These are phyloP conservation scores for Setaria viridis DNA, from an alignment of 202 grass and related monocot genomes.

Conservation along the genomic window DNA sequence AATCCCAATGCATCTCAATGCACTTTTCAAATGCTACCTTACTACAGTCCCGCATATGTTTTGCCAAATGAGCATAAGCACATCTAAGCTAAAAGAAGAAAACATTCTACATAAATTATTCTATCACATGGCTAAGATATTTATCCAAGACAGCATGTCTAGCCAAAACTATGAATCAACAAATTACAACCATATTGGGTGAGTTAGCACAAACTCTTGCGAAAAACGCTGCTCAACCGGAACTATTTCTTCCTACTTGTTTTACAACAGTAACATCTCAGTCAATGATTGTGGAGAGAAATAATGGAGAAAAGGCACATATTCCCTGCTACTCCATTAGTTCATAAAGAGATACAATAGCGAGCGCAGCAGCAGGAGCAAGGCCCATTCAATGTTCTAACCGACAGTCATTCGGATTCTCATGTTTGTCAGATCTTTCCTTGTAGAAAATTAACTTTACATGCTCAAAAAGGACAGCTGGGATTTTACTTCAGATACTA, in stretches of 20 bases:
- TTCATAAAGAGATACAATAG: slow-evolving; percentile 41
- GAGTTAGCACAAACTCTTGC: slow-evolving; percentile 44
- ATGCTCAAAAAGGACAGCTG: slow-evolving; percentile 52
- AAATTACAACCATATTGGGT: slow-evolving; percentile 49
- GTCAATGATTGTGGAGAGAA: slow-evolving; percentile 31
- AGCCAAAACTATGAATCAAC: slow-evolving; percentile 49
- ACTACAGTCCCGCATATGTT: not conserved
- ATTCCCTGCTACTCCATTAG: slow-evolving; percentile 48
- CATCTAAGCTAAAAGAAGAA: not conserved
- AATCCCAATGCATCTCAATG: not conserved
- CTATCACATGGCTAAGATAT: slow-evolving; percentile 32
- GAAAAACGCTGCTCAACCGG: slow-evolving; percentile 23
- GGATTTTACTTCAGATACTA: slow-evolving; percentile 44
- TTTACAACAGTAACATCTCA: slow-evolving; percentile 52
- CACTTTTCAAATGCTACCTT: not conserved
- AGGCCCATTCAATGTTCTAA: slow-evolving; percentile 45
- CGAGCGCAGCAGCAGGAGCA: slow-evolving; percentile 31
- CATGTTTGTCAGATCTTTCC: slow-evolving; percentile 53
- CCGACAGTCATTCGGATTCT: slow-evolving; percentile 29
- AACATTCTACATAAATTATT: slow-evolving; percentile 16
- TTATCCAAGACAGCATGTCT: slow-evolving; percentile 31
- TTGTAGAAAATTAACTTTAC: slow-evolving; percentile 57
- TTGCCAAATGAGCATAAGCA: not conserved
- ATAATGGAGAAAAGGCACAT: slow-evolving; percentile 42
- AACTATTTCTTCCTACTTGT: slow-evolving; percentile 58